These are phyloP conservation scores for Albifimbria verrucaria DNA, from an alignment of 2,329 filamentous ascomycete genomes.

Conservation along the genomic window DNA sequence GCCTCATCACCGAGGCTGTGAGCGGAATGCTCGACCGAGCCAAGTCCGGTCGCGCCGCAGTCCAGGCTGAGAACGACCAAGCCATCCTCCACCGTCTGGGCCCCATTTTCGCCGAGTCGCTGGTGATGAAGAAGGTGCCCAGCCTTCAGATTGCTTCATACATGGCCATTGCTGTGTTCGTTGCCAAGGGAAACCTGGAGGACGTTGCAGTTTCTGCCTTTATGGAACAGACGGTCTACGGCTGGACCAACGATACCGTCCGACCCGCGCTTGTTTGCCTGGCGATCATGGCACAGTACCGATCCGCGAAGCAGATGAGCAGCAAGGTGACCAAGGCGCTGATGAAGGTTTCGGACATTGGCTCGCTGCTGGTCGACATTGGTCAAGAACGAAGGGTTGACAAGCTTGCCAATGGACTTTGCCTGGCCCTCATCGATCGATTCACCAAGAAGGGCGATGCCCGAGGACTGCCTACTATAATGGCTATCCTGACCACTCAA, in stretches of 20 bases:
- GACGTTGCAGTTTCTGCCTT: conserved; percentile 79
- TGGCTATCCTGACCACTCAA: conserved; percentile 56
- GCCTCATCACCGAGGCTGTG: conserved; percentile 80
- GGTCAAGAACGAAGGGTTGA: conserved; percentile 65
- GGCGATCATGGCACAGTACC: conserved; percentile 77
- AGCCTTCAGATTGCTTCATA: conserved; percentile 85
- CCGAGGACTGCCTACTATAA: conserved; percentile 55
- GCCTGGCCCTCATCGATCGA: conserved; percentile 60
- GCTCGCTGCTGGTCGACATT: conserved; percentile 58
- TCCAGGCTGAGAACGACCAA: conserved; percentile 80
- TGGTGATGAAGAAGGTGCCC: conserved; percentile 71
- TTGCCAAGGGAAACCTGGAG: conserved; percentile 74
- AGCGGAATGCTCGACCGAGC: conserved; percentile 76
- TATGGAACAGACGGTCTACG: conserved; percentile 82
- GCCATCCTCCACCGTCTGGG: conserved; percentile 65
- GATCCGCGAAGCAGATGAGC: conserved; percentile 66
- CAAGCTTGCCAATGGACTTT: conserved; percentile 69
- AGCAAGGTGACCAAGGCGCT: conserved; percentile 67
- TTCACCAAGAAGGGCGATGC: conserved; percentile 58
- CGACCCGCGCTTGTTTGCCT: conserved; percentile 75
- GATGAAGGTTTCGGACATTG: conserved; percentile 59
- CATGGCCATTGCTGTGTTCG: conserved; percentile 84
- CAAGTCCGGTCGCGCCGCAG: conserved; percentile 69
- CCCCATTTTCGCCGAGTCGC: conserved; percentile 72
- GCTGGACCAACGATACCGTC: conserved; percentile 72